These are phyloP conservation scores for Aspergillus quadricinctus DNA, from an alignment of 2,329 filamentous ascomycete species.

Conservation along the genomic window DNA sequence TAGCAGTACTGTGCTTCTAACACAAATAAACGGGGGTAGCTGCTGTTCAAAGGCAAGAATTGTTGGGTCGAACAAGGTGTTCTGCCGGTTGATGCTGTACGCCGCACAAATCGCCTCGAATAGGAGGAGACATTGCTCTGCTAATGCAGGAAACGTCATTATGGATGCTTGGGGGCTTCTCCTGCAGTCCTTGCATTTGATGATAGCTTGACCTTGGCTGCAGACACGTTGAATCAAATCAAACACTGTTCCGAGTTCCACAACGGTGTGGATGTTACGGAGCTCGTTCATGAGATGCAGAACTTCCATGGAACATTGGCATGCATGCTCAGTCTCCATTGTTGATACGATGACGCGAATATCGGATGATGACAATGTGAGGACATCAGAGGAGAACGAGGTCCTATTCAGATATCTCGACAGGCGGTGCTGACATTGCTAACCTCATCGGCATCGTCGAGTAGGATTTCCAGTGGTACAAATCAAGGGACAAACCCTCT, in stretches of 20 bases:
- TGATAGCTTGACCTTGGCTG: conserved; percentile 16
- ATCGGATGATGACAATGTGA: background rate
- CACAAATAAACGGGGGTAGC: conserved; percentile 20
- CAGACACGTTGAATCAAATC: conserved; percentile 20
- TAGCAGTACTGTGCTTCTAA: conserved; percentile 22
- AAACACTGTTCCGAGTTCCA: conserved; percentile 23
- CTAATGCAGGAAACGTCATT: conserved; percentile 38
- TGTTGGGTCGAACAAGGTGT: conserved; percentile 19
- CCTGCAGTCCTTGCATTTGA: conserved; percentile 21
- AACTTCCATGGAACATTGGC: conserved; percentile 21
- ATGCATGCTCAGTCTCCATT: conserved; percentile 15
- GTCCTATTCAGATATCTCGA: background rate
- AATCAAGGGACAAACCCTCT: background rate
- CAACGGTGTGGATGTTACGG: conserved; percentile 21
- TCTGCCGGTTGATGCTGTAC: conserved; percentile 20
- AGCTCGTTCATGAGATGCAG: conserved; percentile 22
- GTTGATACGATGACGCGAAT: background rate
- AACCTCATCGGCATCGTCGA: background rate
- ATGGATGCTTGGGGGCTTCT: conserved; percentile 16
- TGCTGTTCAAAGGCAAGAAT: conserved; percentile 20
- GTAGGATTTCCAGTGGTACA: background rate
- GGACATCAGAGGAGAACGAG: background rate
- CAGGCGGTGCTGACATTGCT: conserved; percentile 1
- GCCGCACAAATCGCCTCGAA: conserved; percentile 24
- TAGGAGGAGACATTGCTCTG: conserved; percentile 29